A percentile compares a stretch with the other conserved stretches of the same genome.
Evolutionary conservation across 2,329 filamentous ascomycete species (phyloP).

Genomic region (Colletotrichum simmondsii): DNA sequence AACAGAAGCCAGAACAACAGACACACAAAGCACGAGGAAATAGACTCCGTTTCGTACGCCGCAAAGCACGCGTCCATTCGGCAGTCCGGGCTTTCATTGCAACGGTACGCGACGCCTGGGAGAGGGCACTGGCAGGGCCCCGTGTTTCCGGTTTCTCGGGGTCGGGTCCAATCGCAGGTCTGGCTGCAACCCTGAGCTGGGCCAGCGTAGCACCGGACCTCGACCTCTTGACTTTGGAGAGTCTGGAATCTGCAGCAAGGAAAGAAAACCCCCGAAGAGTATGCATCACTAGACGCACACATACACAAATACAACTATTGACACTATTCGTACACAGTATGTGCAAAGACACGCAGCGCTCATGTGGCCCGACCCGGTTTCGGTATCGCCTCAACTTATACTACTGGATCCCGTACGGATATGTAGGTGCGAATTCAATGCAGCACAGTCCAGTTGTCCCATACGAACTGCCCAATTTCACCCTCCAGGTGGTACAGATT

Average conservation of each 20-base stretch:
- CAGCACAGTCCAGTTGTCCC: not conserved
- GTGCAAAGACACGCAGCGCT: not conserved
- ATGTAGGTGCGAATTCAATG: no score
- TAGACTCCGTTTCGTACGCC: not conserved
- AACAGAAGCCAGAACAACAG: not conserved
- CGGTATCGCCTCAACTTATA: not conserved
- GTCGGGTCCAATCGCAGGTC: slow-evolving; percentile 16
- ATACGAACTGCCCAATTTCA: not conserved
- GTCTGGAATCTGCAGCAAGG: slow-evolving; percentile 13
- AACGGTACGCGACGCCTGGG: not conserved
- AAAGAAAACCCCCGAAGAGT: slow-evolving; percentile 5
- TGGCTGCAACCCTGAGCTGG: slow-evolving; percentile 9
- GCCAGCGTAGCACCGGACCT: slow-evolving; percentile 13
- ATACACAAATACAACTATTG: not conserved
- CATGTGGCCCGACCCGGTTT: not conserved
- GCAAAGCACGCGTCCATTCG: not conserved
- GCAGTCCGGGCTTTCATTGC: not conserved
- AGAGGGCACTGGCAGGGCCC: slow-evolving; percentile 14
- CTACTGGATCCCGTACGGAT: not conserved
- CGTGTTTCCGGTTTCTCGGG: slow-evolving; percentile 30
- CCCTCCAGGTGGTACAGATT: not conserved
- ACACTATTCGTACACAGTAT: not conserved
- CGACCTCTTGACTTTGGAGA: not conserved
- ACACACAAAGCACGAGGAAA: not conserved
- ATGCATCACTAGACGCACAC: not conserved